Evolutionary conservation across 257 asterid species (phyloP).

Genomic region (Salvia splendens): DNA sequence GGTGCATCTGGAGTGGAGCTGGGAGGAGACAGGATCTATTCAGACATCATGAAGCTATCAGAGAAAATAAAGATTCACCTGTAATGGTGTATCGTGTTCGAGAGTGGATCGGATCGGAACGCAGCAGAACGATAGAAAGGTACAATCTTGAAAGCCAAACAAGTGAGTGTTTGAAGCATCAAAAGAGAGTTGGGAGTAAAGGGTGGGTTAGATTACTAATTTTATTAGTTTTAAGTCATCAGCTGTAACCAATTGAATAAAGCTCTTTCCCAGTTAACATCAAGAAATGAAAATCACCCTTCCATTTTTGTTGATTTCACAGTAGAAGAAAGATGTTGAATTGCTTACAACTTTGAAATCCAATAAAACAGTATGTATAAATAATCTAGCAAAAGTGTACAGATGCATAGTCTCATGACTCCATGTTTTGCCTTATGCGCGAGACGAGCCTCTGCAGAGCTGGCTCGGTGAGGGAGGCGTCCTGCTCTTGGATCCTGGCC

Average conservation of each 20-base stretch:
- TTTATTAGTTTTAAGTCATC: conserved; percentile 16
- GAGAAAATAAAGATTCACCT: conserved; percentile 54
- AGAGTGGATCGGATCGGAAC: conserved; percentile 1
- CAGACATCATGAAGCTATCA: conserved; percentile 69
- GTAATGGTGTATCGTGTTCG: conserved; percentile 29
- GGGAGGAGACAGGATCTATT: conserved; percentile 66
- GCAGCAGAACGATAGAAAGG: background rate
- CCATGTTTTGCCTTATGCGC: conserved; percentile 69
- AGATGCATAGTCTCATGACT: conserved; percentile 40
- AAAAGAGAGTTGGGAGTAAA: conserved; percentile 4
- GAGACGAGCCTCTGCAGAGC: conserved; percentile 58
- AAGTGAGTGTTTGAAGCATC: conserved; percentile 15
- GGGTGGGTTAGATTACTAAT: conserved; percentile 4
- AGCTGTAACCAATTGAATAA: conserved; percentile 29
- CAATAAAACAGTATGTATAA: background rate
- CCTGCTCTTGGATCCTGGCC: conserved; percentile 55
- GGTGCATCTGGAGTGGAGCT: conserved; percentile 66
- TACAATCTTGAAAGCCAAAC: background rate
- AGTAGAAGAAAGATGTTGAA: background rate
- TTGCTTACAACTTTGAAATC: conserved; percentile 9
- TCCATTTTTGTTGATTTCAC: conserved; percentile 4
- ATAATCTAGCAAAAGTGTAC: no score
- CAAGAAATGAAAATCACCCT: conserved; percentile 23
- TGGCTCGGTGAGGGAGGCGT: conserved; percentile 48
- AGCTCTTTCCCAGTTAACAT: conserved; percentile 11